Base-by-base conservation (phyloP, 2,329 filamentous ascomycete genomes). In the Sporothrix pseudoabietina region DNA sequence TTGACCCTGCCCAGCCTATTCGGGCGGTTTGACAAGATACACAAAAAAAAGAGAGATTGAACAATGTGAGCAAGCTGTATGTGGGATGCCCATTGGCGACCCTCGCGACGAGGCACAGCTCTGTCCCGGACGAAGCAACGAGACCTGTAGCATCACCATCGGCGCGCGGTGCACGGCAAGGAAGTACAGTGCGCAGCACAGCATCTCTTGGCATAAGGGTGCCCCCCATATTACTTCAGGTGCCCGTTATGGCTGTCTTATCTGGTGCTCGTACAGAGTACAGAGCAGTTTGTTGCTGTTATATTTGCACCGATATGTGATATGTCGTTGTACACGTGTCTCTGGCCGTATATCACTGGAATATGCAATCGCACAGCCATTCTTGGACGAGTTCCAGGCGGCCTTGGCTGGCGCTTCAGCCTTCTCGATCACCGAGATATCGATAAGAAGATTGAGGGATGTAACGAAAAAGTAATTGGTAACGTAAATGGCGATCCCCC, bases 101-200 rank as follows among this genome's bases (percentile, higher is more conserved):
- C 52, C 52, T 55, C 52, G 22, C 19, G 61, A 65, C n/a, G 57
- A 39, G 30, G 32, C 32, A 41, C 61, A 65, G n/a, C n/a, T 44
- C 1, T 6, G 61, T 19, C 10, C 8, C 30, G 35, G 61, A 65
- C 10, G n/a, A 65, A 39, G 47, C 61, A 10, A 39, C 39, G 10
- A 65, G 39, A 44, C 39, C 35, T 65, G 39, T n/a, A 14, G 39
- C 61, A 26, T 26, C 22, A 65, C 61, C 39, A 16, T 63, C 61
- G 61, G 61, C 35, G 22, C 30, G 14, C 4, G 44, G 44, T 6
- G 52, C 2, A 4, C 39, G 10, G n/a, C 3, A 16, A 26, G 47
- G 39, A 39, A 26, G 39, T 22, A 47, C 39, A 4, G 52, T n/a
- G 16, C 16, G 3, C 8, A 12, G 3, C 26, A 55, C 52, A 65